Evolutionary conservation across 768 basidiomycete species (phyloP).

Genomic region (Leccinum subgranulosum): DNA sequence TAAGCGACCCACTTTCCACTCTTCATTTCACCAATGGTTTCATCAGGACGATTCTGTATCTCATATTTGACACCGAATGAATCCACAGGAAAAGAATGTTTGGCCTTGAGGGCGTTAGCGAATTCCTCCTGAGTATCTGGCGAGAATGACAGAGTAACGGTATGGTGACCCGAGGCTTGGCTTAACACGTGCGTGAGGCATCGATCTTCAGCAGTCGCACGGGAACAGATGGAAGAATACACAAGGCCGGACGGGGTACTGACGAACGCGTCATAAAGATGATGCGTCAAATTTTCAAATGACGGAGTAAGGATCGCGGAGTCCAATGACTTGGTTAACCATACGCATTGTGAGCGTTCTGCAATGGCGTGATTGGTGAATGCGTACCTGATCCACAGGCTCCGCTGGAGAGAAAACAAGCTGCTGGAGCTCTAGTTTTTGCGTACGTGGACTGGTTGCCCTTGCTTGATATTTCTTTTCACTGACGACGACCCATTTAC

Average conservation of each 20-base stretch:
- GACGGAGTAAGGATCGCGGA: constrained; percentile 43
- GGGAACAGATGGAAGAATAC: constrained; percentile 53
- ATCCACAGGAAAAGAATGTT: constrained; percentile 32
- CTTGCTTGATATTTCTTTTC: constrained; percentile 49
- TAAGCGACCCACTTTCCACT: constrained; percentile 89
- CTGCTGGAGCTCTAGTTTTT: constrained; percentile 70
- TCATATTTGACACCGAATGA: constrained; percentile 47
- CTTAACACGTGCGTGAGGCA: constrained; percentile 42
- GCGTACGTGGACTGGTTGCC: constrained; percentile 22
- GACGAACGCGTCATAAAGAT: constrained; percentile 41
- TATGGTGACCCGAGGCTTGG: constrained; percentile 35
- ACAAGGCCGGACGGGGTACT: constrained; percentile 40
- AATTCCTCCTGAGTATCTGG: constrained; percentile 52
- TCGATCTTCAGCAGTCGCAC: constrained; percentile 22
- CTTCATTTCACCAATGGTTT: constrained; percentile 69
- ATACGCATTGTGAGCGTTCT: constrained; percentile 3
- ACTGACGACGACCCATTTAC: constrained; percentile 61
- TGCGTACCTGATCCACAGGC: constrained; percentile 37
- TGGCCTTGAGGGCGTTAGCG: constrained; percentile 36
- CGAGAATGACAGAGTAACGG: constrained; percentile 50
- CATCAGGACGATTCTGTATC: constrained; percentile 44
- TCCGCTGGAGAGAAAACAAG: constrained; percentile 57
- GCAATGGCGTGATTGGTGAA: background rate
- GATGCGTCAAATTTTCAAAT: constrained; percentile 45
- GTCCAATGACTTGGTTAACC: constrained; percentile 32